Evolutionary conservation across 345 rosid genomes (phyloP), one percentile per base, ranked within the genome.

Genomic region (Zanthoxylum bungeanum): DNA sequence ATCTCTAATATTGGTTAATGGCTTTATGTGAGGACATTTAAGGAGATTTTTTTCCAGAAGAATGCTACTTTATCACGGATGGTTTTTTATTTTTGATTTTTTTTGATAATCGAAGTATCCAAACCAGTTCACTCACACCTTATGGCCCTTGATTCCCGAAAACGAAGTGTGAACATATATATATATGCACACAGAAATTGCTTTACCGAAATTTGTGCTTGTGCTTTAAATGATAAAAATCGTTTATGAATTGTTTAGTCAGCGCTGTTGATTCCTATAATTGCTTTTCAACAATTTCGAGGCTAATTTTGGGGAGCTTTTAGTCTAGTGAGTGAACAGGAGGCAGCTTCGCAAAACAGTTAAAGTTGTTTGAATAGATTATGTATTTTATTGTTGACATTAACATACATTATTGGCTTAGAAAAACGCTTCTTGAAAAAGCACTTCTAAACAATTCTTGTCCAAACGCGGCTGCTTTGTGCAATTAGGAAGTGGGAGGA

Each of bases 201-300:
- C 61, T 19, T 53, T 17, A 53, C 71, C 61, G 50, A 53, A 68
- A 68, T 60, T 37, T 19, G 42, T 50, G 66, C 30, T 21, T 25
- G 3, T 44, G 70, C 42, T 50, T 40, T 51, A 33, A 31, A 34
- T 24, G 19, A 52, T 24, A 4, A 50, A 49, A 47, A n/a, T 33
- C 39, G 50, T 67, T 16, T n/a, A 52, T 52, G 44, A 67, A 22
- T 49, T 31, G 27, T 3, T 17, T 25, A 9, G 64, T 57, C 64
- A 69, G 62, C 64, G 39, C 28, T 9, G 49, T 25, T 37, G 40
- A n/a, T 57, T 10, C 0, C 34, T 37, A 22, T 21, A n/a, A 66
- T 66, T 46, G 33, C 68, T 64, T 64, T 27, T 0, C n/a, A 1
- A 25, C 53, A 28, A 44, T 17, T 64, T 64, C 37, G 36, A 44